Evolutionary conservation across 2,329 filamentous ascomycete species (phyloP).

Genomic region (Monilinia vaccinii-corymbosi): DNA sequence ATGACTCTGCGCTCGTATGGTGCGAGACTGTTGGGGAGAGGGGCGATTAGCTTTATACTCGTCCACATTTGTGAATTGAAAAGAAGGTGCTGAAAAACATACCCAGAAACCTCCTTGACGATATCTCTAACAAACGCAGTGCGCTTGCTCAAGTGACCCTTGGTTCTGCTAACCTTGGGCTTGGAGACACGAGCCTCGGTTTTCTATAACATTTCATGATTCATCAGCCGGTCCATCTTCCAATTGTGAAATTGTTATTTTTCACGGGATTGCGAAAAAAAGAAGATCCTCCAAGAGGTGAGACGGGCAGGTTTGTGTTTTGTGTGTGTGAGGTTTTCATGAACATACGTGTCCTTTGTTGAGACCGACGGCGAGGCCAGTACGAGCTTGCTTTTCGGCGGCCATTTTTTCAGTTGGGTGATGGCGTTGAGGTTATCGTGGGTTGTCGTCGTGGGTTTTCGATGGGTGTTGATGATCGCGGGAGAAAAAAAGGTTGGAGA

Average conservation of each 20-base stretch:
- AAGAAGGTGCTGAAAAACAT: slow-evolving; percentile 37
- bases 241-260: slow-evolving; percentile 17
- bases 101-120: slow-evolving; percentile 97
- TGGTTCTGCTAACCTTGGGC: slow-evolving; percentile 73
- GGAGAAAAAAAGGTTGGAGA: neutral
- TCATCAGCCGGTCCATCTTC: slow-evolving; percentile 26
- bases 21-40: slow-evolving; percentile 52
- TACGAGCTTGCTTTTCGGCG: slow-evolving; percentile 48
- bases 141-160: slow-evolving; percentile 94
- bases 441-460: too few species aligned
- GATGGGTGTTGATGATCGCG: neutral
- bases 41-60: slow-evolving; percentile 13
- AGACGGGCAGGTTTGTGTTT: slow-evolving; percentile 37
- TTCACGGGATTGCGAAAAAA: slow-evolving; percentile 23
- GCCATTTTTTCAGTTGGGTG: slow-evolving; percentile 38
- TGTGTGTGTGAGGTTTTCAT: slow-evolving; percentile 28
- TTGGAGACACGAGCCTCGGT: slow-evolving; percentile 71
- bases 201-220: slow-evolving; percentile 49
- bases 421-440: slow-evolving; percentile 6
- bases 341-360: slow-evolving; percentile 53
- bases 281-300: slow-evolving; percentile 70
- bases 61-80: neutral
- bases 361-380: slow-evolving; percentile 51
- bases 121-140: slow-evolving; percentile 95
- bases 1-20: slow-evolving; percentile 98